Percentiles rank a stretch among this genome's conserved stretches.
These are phyloP conservation scores for Aspergillus bertholletiae DNA, from an alignment of 495 filamentous ascomycete genomes.

Conservation along the genomic window DNA sequence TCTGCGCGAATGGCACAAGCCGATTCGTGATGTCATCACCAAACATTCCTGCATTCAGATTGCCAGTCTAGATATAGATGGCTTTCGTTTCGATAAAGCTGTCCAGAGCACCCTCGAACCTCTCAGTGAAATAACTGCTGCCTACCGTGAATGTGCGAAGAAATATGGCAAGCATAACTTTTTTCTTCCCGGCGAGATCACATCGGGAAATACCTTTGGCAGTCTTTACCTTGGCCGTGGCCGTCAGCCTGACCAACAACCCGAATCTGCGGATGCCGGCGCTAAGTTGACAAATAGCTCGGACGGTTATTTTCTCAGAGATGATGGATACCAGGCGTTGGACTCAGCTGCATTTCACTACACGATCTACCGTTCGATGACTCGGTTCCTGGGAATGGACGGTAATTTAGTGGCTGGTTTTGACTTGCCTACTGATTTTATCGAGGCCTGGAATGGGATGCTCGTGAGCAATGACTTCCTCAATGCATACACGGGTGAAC, in stretches of 20 bases:
- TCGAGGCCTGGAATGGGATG: constrained; percentile 58
- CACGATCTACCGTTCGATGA: constrained; percentile 63
- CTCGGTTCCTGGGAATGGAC: constrained; percentile 62
- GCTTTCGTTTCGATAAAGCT: constrained; percentile 68
- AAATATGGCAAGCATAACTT: constrained; percentile 59
- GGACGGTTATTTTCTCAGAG: constrained; percentile 53
- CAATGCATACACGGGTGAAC: constrained; percentile 62
- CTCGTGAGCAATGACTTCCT: constrained; percentile 62
- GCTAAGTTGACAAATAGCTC: constrained; percentile 43
- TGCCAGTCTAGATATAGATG: constrained; percentile 60
- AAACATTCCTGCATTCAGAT: constrained; percentile 67
- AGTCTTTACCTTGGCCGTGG: constrained; percentile 69
- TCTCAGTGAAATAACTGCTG: constrained; percentile 51
- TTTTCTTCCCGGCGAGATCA: constrained; percentile 63
- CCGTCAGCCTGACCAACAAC: constrained; percentile 50
- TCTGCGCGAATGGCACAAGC: constrained; percentile 65
- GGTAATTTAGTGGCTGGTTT: constrained; percentile 59
- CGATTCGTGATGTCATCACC: constrained; percentile 54
- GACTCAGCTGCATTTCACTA: constrained; percentile 73
- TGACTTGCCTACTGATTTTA: constrained; percentile 58
- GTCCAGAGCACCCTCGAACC: constrained; percentile 64
- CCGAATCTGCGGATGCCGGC: constrained; percentile 43
- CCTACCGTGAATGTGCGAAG: constrained; percentile 54
- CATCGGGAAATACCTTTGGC: constrained; percentile 58
- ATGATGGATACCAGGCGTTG: constrained; percentile 52